A percentile compares a stretch with the other conserved stretches of the same genome.
phyloP scores from a whole-genome alignment of 2,329 filamentous ascomycete genomes.

The Apiospora malaysiana region DNA sequence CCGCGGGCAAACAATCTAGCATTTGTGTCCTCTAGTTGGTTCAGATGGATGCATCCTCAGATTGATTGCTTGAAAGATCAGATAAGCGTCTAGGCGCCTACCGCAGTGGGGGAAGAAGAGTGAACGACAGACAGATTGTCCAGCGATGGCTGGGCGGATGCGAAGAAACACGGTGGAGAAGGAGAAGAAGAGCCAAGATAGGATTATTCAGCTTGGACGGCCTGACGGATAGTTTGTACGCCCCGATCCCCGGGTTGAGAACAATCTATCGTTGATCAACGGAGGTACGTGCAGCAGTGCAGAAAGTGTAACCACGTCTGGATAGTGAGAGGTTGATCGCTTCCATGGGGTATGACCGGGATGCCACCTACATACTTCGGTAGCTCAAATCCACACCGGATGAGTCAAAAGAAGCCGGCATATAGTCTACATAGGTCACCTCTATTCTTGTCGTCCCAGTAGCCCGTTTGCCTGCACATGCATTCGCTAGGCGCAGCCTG shows the following conservation, averaged over 20 bases:
- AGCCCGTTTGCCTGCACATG: background rate
- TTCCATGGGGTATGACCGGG: background rate
- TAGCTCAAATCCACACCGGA: background rate
- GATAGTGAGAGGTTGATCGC: background rate
- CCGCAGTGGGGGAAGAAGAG: background rate
- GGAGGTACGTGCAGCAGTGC: background rate
- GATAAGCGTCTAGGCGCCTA: background rate
- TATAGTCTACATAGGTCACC: background rate
- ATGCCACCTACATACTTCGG: background rate
- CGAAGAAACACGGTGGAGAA: slow-evolving; percentile 6
- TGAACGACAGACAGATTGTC: background rate
- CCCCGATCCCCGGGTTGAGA: background rate
- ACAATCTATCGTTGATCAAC: background rate
- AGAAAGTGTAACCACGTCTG: background rate
- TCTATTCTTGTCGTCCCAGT: background rate
- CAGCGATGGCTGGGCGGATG: background rate
- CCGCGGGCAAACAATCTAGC: slow-evolving; percentile 5
- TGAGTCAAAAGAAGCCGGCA: background rate
- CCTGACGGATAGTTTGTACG: background rate
- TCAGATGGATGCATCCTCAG: background rate
- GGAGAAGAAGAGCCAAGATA: background rate
- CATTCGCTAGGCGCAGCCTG: background rate
- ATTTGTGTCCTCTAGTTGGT: background rate
- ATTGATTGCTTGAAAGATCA: background rate
- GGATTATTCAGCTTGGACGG: slow-evolving; percentile 7